A percentile compares a stretch with the other conserved stretches of the same genome.
These are phyloP conservation scores for Macrophomina tecta DNA, from an alignment of 2,329 filamentous ascomycete species.

Conservation along the genomic window DNA sequence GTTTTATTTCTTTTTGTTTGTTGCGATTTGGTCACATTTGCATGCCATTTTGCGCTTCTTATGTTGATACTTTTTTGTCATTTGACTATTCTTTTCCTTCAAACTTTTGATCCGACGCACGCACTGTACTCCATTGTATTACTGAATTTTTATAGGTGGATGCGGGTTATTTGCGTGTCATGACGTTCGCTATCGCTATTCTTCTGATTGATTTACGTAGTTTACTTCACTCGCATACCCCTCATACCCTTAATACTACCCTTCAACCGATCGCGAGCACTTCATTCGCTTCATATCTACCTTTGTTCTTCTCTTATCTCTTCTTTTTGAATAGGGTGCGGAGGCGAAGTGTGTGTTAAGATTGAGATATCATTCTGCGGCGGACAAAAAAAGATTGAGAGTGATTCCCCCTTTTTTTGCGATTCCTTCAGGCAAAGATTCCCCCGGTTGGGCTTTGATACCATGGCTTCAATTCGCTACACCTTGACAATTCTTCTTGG, in stretches of 20 bases:
- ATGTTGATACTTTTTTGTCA: slow-evolving; percentile 23
- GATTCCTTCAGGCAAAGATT: slow-evolving; percentile 26
- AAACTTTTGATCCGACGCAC: slow-evolving; percentile 19
- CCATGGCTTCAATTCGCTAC: slow-evolving; percentile 20
- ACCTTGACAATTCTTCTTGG: slow-evolving; percentile 20
- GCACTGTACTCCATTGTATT: slow-evolving; percentile 28
- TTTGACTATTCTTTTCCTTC: slow-evolving; percentile 22
- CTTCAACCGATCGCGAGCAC: slow-evolving; percentile 21
- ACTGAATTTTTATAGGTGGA: slow-evolving; percentile 26
- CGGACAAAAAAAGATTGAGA: slow-evolving; percentile 24
- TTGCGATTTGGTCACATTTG: slow-evolving; percentile 23
- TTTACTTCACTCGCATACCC: slow-evolving; percentile 18
- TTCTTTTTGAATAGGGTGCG: slow-evolving; percentile 21
- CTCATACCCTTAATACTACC: slow-evolving; percentile 26
- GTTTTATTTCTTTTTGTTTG: slow-evolving; percentile 25
- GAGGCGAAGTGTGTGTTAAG: slow-evolving; percentile 17
- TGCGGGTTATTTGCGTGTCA: slow-evolving; percentile 28
- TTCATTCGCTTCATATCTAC: slow-evolving; percentile 21
- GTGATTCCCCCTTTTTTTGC: slow-evolving; percentile 24
- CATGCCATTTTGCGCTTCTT: slow-evolving; percentile 25
- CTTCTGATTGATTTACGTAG: slow-evolving; percentile 22
- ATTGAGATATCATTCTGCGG: slow-evolving; percentile 24
- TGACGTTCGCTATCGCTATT: slow-evolving; percentile 26
- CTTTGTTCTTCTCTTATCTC: slow-evolving; percentile 14
- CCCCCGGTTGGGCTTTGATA: slow-evolving; percentile 26